A percentile compares a stretch with the other conserved stretches of the same genome.
Conservation (phyloP, 208 protist species). For the Leishmania turanica region DNA sequence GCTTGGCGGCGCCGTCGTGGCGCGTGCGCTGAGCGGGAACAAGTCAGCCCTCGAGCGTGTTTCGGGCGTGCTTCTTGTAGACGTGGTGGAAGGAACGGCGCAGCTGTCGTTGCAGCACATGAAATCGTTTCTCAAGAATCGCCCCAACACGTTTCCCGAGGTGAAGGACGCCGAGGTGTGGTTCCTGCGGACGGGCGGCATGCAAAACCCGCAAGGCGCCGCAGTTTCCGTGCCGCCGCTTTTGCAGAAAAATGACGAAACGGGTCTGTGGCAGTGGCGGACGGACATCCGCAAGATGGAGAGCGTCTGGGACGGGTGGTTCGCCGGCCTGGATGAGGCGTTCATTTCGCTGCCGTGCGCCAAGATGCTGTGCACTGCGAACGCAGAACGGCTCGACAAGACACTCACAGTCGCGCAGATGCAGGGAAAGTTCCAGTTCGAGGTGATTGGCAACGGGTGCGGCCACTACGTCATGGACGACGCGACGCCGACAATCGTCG, state of each 20-base stretch:
- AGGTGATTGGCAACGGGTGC: slow-evolving; percentile 79
- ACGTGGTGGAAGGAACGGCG: slow-evolving; percentile 93
- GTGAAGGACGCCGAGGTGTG: slow-evolving; percentile 75
- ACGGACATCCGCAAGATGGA: slow-evolving; percentile 73
- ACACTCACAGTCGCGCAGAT: slow-evolving; percentile 92
- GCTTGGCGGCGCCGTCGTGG: slow-evolving; percentile 85
- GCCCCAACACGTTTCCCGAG: slow-evolving; percentile 66
- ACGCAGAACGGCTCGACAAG: slow-evolving; percentile 87
- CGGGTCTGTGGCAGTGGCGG: slow-evolving; percentile 62
- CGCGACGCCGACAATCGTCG: slow-evolving; percentile 51
- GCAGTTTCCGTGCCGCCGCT: slow-evolving; percentile 78
- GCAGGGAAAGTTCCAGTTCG: slow-evolving; percentile 95
- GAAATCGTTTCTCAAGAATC: slow-evolving; percentile 66
- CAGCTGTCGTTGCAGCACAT: slow-evolving; percentile 82
- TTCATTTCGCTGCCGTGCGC: slow-evolving; percentile 79
- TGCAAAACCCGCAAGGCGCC: slow-evolving; percentile 67
- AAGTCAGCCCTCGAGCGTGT: slow-evolving; percentile 36
- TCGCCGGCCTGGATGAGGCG: slow-evolving; percentile 78
- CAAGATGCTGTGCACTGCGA: slow-evolving; percentile 91
- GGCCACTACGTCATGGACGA: slow-evolving; percentile 95
- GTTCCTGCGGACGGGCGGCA: slow-evolving; percentile 77
- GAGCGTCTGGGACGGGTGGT: slow-evolving; percentile 87
- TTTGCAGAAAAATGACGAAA: slow-evolving; percentile 33
- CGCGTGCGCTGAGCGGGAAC: slow-evolving; percentile 38
- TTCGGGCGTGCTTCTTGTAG: slow-evolving; percentile 79